These are phyloP conservation scores for Wakefieldia striispora DNA, from an alignment of 768 basidiomycete species.

Conservation along the genomic window DNA sequence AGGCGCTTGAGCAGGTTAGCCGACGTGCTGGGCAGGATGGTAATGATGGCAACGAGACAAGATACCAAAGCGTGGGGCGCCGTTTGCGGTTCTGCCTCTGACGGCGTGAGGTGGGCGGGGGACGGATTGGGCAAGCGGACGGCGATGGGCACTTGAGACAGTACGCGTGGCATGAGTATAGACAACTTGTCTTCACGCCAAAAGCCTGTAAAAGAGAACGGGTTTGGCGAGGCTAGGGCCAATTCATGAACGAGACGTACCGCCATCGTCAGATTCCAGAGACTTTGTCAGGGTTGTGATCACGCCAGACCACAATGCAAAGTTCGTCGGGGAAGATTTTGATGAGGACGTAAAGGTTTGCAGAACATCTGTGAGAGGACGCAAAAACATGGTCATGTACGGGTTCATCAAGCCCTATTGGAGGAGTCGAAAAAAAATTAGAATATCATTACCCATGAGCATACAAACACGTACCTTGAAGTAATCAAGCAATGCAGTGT, in stretches of 20 bases:
- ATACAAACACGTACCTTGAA: constrained; percentile 66
- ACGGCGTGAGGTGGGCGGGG: neutral
- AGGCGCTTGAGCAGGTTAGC: constrained; percentile 63
- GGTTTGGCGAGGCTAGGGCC: neutral
- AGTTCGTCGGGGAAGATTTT: constrained; percentile 28
- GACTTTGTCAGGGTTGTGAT: constrained; percentile 65
- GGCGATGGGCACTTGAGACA: constrained; percentile 63
- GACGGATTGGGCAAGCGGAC: constrained; percentile 26
- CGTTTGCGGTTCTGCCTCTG: neutral
- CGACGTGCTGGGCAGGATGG: constrained; percentile 16
- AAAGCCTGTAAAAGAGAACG: constrained; percentile 52
- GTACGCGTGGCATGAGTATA: constrained; percentile 54
- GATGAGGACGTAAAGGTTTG: constrained; percentile 41
- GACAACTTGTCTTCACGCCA: constrained; percentile 85
- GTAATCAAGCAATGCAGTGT: constrained; percentile 72
- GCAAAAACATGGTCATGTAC: constrained; percentile 78
- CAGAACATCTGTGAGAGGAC: constrained; percentile 63
- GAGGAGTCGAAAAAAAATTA: neutral
- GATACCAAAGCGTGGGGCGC: constrained; percentile 11
- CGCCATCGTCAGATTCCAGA: constrained; percentile 75
- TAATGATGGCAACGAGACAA: constrained; percentile 19
- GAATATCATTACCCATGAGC: neutral
- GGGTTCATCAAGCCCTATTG: constrained; percentile 81
- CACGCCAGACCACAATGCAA: constrained; percentile 60
- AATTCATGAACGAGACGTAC: constrained; percentile 39